Base-by-base conservation (phyloP, 2,329 filamentous ascomycete species). In the Orbilia brochopaga region DNA sequence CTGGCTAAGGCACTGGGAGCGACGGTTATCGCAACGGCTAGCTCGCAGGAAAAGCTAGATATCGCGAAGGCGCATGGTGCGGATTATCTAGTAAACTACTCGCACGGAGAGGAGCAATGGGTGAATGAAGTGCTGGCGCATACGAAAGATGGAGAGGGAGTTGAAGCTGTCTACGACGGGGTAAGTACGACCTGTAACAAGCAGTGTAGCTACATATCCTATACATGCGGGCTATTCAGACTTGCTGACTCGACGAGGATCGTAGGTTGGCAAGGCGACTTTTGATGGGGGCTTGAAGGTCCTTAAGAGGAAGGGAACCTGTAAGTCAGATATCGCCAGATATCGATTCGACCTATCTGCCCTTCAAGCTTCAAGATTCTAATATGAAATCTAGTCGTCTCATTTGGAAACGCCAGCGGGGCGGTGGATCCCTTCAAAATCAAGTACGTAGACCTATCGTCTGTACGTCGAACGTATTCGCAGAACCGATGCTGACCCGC, bases 101-200 rank as follows among this genome's bases (percentile, higher is more conserved):
- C 80, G 48, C 79, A 81, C 32, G 86, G 88, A 53, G 83, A 84
- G 73, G 82, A 85, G 65, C 48, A 59, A 27, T 81, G 88, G 23
- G 84, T 85, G 64, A 80, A 79, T 40, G 83, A 85, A 78, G 87
- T 91, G 4, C 59, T 70, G 1, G 82, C 84, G 76, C 84, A 89
- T 78, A 86, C 90, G 54, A 96, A 91, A 0, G 85, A 83, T 1
- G 88, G 88, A 0, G 81, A 86, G 69, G 92, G 92, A 6, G 87
- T 89, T 1, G 85, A 86, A 74, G 91, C 88, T 8, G 88, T 96
- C 27, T 95, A 91, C 78, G 92, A 96, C 78, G 90, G 90, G 4
- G 90, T 70, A 60, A 59, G 59, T 60, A 32, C 27, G 8, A 32
- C 27, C 27, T 32, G 8, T n/a, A n/a, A n/a, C n/a, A 30, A 52